Base-by-base conservation (phyloP, 257 asterid genomes). In the Penstemon eatonii region DNA sequence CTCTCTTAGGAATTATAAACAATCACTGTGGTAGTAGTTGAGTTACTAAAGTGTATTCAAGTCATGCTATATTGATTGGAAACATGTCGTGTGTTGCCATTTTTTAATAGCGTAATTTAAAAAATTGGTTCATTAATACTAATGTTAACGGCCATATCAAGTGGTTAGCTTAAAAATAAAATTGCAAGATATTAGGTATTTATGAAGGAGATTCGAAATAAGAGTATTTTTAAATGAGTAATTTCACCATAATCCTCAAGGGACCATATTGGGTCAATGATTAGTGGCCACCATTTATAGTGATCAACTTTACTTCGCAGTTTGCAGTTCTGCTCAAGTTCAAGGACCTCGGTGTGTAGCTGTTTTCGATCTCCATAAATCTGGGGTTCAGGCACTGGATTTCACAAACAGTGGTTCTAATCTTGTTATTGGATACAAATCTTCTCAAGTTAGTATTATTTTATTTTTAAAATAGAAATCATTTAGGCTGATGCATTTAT, bases 381-480 rank as follows among this genome's bases (percentile, higher is more conserved):
- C 95, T 72, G 73, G 79, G 65, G 84, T 92, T 78, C 87, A 56
- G 81, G 84, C 87, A 38, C 77, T 87, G 67, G 79, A 79, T 49
- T 92, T 92, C 63, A 62, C 86, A 61, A 76, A 78, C 66, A 69
- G 61, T 63, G 91, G 96, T 66, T 80, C 85, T 69, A 84, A 79
- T 78, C 96, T 92, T 72, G 72, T 81, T 69, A 78, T 84, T 67
- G 98, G 90, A 77, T 85, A 85, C 72, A 83, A 81, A 81, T 84
- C 87, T 80, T 79, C 88, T 64, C 88, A 81, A 67, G 96, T 92
- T 74, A 79, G 95, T 82, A 70, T 41, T 41, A 75, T 51, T 50
- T 63, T 65, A 18, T 39, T 75, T 25, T 25, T 25, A 25, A 25
- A 25, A 25, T 25, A 46, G 61, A 50, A 71, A 72, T 69, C 65